These are phyloP conservation scores for Nitzschia sp. DNA, from an alignment of 108 stramenopile genomes.

Conservation along the genomic window DNA sequence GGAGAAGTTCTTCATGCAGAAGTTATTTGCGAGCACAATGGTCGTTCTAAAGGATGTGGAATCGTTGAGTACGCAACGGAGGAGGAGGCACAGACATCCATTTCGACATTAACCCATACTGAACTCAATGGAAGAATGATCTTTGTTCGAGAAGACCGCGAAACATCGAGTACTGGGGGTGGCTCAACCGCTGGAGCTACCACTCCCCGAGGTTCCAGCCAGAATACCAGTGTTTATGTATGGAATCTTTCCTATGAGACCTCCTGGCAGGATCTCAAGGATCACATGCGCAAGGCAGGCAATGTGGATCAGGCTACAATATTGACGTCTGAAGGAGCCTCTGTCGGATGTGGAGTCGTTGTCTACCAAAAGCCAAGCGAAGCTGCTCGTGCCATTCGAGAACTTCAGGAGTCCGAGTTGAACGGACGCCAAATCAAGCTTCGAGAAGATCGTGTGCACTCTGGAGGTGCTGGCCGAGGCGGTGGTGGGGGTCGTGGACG, in stretches of 20 bases:
- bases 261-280: slow-evolving; percentile 93
- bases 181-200: not conserved
- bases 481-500: slow-evolving; percentile 33
- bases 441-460: slow-evolving; percentile 77
- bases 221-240: slow-evolving; percentile 39
- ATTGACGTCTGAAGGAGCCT: slow-evolving; percentile 78
- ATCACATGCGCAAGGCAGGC: slow-evolving; percentile 92
- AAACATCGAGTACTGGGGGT: slow-evolving; percentile 35
- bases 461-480: slow-evolving; percentile 30
- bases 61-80: slow-evolving; percentile 87
- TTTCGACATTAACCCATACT: slow-evolving; percentile 73
- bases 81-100: slow-evolving; percentile 80
- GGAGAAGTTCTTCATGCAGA: slow-evolving; percentile 87
- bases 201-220: not conserved
- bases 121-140: slow-evolving; percentile 82
- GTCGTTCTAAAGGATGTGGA: slow-evolving; percentile 91
- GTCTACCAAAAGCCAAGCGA: slow-evolving; percentile 87
- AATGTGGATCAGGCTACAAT: slow-evolving; percentile 91
- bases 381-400: slow-evolving; percentile 84
- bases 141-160: slow-evolving; percentile 85
- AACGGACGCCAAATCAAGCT: slow-evolving; percentile 84
- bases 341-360: slow-evolving; percentile 92
- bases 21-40: slow-evolving; percentile 81
- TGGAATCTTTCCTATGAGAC: slow-evolving; percentile 85
- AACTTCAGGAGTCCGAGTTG: slow-evolving; percentile 79